phyloP scores from a whole-genome alignment of 2,329 filamentous ascomycete genomes.

The Ceratocystis destructans region DNA sequence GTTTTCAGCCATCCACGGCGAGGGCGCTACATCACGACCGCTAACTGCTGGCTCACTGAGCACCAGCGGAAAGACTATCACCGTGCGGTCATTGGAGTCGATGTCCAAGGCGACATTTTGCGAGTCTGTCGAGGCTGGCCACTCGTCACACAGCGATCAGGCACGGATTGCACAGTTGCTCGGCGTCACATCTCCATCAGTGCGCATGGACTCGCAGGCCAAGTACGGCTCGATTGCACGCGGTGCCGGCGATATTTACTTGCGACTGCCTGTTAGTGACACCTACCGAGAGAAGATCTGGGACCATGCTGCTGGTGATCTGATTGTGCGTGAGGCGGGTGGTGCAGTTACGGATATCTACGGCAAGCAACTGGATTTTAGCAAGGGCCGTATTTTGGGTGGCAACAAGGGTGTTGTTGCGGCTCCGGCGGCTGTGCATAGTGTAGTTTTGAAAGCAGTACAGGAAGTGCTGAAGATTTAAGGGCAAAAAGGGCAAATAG shows the following conservation, averaged over 20 bases:
- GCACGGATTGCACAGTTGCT: constrained; percentile 58
- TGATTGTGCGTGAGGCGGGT: constrained; percentile 88
- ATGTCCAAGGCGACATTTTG: constrained; percentile 80
- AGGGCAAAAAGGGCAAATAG: not conserved
- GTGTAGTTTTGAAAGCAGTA: constrained; percentile 63
- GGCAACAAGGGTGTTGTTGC: constrained; percentile 92
- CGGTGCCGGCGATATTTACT: constrained; percentile 87
- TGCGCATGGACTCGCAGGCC: constrained; percentile 94
- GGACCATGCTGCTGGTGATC: constrained; percentile 91
- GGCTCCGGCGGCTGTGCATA: constrained; percentile 63
- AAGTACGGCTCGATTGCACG: constrained; percentile 95
- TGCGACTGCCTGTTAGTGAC: constrained; percentile 71
- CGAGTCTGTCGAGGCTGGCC: constrained; percentile 86
- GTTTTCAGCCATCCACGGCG: constrained; percentile 67
- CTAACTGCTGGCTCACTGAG: constrained; percentile 44
- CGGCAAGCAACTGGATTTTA: constrained; percentile 76
- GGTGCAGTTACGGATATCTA: constrained; percentile 81
- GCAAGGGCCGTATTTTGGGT: constrained; percentile 67
- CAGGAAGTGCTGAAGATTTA: constrained; percentile 54
- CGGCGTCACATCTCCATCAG: constrained; percentile 76
- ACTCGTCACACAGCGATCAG: constrained; percentile 81
- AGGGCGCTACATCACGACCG: constrained; percentile 69
- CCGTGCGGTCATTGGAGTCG: constrained; percentile 49
- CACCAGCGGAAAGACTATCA: constrained; percentile 46
- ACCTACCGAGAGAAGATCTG: constrained; percentile 98